Percentiles rank a stretch among this genome's conserved stretches.
Conservation (phyloP, 1,139 yeast genomes). For the Sugiyamaella grinbergsii region DNA sequence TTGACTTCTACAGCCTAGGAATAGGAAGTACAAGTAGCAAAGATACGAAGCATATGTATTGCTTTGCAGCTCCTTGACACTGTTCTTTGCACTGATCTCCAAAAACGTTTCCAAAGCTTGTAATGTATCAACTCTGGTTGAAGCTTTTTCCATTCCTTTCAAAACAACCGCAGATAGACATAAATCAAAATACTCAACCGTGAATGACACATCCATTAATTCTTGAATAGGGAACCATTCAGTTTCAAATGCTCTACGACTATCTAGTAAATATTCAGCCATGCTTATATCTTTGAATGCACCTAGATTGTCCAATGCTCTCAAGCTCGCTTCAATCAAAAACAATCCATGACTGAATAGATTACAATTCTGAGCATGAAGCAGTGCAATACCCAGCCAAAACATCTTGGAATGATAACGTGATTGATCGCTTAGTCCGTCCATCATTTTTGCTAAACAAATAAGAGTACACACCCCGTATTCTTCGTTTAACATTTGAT, state of each 20-base stretch:
- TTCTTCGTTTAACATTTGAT: conserved; percentile 43
- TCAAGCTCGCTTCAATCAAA: conserved; percentile 35
- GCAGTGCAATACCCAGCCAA: conserved; percentile 60
- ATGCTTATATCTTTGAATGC: conserved; percentile 33
- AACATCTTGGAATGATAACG: conserved; percentile 58
- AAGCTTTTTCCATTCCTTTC: conserved; percentile 67
- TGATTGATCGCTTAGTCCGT: conserved; percentile 62
- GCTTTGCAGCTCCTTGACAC: conserved; percentile 22
- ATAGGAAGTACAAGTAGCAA: conserved; percentile 59
- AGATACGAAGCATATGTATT: conserved; percentile 33
- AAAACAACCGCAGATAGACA: conserved; percentile 55
- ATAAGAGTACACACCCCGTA: conserved; percentile 42
- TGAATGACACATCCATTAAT: conserved; percentile 48
- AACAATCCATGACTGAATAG: conserved; percentile 34
- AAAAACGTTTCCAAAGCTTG: conserved; percentile 55
- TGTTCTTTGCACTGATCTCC: conserved; percentile 49
- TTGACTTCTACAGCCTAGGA: conserved; percentile 53
- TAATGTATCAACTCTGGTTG: conserved; percentile 59
- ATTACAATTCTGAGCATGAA: conserved; percentile 36
- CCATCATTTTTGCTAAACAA: conserved; percentile 58
- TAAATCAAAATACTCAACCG: conserved; percentile 54
- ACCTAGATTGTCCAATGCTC: conserved; percentile 37
- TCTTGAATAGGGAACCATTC: conserved; percentile 52
- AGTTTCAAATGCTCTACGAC: conserved; percentile 48
- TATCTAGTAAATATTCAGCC: conserved; percentile 43